phyloP scores from a whole-genome alignment of 2,329 filamentous ascomycete genomes.

The Lasiodiplodia theobromae region DNA sequence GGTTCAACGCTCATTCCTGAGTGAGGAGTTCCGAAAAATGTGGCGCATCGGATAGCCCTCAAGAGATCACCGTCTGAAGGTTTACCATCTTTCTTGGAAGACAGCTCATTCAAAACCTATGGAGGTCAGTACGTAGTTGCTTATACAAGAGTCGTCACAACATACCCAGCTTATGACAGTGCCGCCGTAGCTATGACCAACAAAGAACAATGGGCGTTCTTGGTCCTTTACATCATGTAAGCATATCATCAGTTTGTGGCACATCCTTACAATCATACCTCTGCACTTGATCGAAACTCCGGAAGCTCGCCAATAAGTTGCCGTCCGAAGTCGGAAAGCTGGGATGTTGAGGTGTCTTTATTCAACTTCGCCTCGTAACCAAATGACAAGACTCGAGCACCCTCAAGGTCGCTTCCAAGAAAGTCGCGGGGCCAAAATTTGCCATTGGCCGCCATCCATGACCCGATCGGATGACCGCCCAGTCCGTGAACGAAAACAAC shows the following conservation, averaged over 20 bases:
- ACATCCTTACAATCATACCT: background rate
- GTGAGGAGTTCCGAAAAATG: slow-evolving; percentile 8
- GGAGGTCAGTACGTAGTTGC: background rate
- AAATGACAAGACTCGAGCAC: background rate
- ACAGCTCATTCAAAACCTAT: background rate
- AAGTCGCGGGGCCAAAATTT: slow-evolving; percentile 12
- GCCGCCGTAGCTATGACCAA: slow-evolving; percentile 6
- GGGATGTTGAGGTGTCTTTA: background rate
- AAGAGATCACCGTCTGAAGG: background rate
- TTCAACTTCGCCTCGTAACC: slow-evolving; percentile 6
- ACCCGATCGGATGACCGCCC: slow-evolving; percentile 6
- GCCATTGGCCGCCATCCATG: background rate
- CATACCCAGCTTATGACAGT: slow-evolving; percentile 5
- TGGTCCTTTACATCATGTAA: background rate
- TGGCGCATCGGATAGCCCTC: slow-evolving; percentile 8
- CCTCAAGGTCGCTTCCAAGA: slow-evolving; percentile 1
- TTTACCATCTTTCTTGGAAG: background rate
- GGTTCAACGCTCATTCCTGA: slow-evolving; percentile 1
- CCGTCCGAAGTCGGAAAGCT: background rate
- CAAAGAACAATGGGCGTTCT: slow-evolving; percentile 8
- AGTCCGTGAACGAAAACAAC: slow-evolving; percentile 10
- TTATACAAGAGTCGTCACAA: background rate
- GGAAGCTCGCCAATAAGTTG: slow-evolving; percentile 1
- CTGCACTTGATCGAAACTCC: background rate
- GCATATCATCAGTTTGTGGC: background rate